Evolutionary conservation across 306 rosid genomes (phyloP).

Genomic region (Arachis stenosperma): DNA sequence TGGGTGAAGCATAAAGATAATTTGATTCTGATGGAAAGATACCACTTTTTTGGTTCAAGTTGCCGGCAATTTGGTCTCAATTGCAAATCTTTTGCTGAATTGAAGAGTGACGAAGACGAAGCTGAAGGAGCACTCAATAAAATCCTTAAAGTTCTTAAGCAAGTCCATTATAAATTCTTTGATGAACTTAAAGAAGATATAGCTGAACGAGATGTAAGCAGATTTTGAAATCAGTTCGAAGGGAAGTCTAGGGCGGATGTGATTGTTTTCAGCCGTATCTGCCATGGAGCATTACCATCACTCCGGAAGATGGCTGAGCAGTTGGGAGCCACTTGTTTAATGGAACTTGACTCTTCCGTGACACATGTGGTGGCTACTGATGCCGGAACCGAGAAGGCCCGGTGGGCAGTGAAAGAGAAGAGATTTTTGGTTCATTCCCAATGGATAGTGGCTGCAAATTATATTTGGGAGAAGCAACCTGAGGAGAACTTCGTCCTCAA

Average conservation of each 20-base stretch:
- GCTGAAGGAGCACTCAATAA: too few species aligned
- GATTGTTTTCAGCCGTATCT: constrained; percentile 18
- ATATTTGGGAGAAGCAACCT: constrained; percentile 71
- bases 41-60: too few species aligned
- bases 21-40: too few species aligned
- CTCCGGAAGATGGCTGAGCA: too few species aligned
- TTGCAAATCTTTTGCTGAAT: too few species aligned
- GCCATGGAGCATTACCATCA: too few species aligned
- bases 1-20: constrained; percentile 59
- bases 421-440: constrained; percentile 82
- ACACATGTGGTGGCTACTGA: constrained; percentile 81
- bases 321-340: too few species aligned
- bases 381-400: constrained; percentile 77
- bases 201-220: constrained; percentile 73
- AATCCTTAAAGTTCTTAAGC: too few species aligned
- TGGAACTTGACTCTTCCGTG: constrained; percentile 57
- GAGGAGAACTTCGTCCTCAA: constrained; percentile 62
- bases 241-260: constrained; percentile 63
- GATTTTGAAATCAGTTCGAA: constrained; percentile 60
- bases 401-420: constrained; percentile 73
- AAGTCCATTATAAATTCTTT: constrained; percentile 48
- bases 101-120: too few species aligned
- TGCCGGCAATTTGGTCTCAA: too few species aligned
- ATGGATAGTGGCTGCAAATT: constrained; percentile 87
- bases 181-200: constrained; percentile 56